Percentiles rank a stretch among this genome's conserved stretches.
These are phyloP conservation scores for Gyromitra esculenta DNA, from an alignment of 2,329 filamentous ascomycete genomes.

Conservation along the genomic window DNA sequence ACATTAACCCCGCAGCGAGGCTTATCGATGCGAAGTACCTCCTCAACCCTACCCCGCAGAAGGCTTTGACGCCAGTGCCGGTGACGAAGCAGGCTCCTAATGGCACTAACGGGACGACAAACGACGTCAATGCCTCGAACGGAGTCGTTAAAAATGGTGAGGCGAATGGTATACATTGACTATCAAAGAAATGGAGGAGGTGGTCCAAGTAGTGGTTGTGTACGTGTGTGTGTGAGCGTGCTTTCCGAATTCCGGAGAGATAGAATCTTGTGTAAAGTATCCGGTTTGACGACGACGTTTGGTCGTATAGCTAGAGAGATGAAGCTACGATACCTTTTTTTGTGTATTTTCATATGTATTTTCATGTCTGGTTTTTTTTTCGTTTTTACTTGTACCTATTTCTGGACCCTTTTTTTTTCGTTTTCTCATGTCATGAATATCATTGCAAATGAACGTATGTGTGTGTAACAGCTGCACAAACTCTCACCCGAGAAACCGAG, in stretches of 20 bases:
- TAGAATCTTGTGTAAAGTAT: conserved; percentile 7
- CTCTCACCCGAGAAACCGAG: conserved; percentile 11
- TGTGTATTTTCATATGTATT: background rate
- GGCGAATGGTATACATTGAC: conserved; percentile 36
- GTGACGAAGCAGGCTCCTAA: conserved; percentile 56
- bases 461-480: conserved; percentile 6
- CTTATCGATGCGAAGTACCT: conserved; percentile 79
- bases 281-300: conserved; percentile 10
- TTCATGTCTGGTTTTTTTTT: conserved; percentile 7
- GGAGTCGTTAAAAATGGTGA: conserved; percentile 14
- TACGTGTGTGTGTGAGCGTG: background rate
- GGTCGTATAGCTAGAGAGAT: conserved; percentile 23
- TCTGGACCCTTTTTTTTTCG: background rate
- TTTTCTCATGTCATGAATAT: conserved; percentile 7
- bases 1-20: conserved; percentile 82
- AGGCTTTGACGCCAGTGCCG: conserved; percentile 60
- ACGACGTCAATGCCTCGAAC: conserved; percentile 41
- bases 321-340: conserved; percentile 20
- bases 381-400: conserved; percentile 17
- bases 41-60: conserved; percentile 72
- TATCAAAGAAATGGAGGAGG: conserved; percentile 38
- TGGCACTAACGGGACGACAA: conserved; percentile 56
- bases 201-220: conserved; percentile 5
- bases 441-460: background rate
- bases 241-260: background rate